phyloP scores from a whole-genome alignment of 1,139 yeast genomes.

The Candida tropicalis region DNA sequence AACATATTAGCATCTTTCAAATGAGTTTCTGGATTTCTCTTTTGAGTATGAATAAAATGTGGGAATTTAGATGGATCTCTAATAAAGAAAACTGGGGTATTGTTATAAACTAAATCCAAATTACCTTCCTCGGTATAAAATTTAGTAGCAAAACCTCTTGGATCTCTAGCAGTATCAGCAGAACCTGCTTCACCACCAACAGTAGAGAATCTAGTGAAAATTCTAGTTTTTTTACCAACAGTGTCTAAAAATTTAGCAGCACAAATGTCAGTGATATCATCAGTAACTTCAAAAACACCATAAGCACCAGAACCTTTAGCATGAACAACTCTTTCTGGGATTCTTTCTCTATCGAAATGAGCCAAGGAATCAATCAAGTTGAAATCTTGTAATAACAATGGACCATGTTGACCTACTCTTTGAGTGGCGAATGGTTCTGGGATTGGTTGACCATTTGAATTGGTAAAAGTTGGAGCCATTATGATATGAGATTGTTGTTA shows the following conservation, averaged over 20 bases:
- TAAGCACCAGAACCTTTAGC: conserved; percentile 90
- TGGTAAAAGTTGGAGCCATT: conserved; percentile 55
- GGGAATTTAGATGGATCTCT: conserved; percentile 90
- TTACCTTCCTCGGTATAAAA: conserved; percentile 88
- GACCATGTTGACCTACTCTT: conserved; percentile 74
- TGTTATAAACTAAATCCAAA: conserved; percentile 86
- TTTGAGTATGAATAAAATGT: conserved; percentile 83
- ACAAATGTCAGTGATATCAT: conserved; percentile 76
- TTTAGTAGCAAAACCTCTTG: conserved; percentile 84
- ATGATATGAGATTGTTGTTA: neutral
- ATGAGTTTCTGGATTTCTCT: conserved; percentile 80
- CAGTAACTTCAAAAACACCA: conserved; percentile 80
- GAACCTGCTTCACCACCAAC: conserved; percentile 89
- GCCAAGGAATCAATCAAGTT: conserved; percentile 77
- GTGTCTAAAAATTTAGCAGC: conserved; percentile 70
- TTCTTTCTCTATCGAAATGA: conserved; percentile 84
- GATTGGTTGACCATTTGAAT: conserved; percentile 76
- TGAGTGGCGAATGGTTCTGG: conserved; percentile 72
- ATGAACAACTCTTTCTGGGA: conserved; percentile 89
- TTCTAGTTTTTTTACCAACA: conserved; percentile 75
- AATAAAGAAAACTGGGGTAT: conserved; percentile 85
- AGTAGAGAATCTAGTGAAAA: conserved; percentile 79
- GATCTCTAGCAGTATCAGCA: conserved; percentile 87
- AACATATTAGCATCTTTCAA: conserved; percentile 75
- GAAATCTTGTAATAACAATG: conserved; percentile 76